Evolutionary conservation across 2,329 filamentous ascomycete genomes (phyloP), one percentile per base, ranked within the genome.

Genomic region (Talaromyces sp.): DNA sequence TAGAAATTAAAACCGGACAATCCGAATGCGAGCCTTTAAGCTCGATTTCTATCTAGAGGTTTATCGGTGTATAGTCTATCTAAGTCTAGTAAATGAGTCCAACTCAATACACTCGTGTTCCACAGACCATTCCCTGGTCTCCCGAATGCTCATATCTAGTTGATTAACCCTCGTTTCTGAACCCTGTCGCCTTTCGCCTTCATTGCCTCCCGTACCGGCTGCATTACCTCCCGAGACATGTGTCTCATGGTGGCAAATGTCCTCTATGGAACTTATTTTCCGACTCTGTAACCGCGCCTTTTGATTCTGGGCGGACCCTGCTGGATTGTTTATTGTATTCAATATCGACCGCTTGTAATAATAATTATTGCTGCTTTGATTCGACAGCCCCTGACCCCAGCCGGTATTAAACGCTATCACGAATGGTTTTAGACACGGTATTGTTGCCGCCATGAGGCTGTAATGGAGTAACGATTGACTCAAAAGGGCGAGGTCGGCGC

Each of bases 351-450:
- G 31, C n/a, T 36, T 62, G 40, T 42, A 53, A 56, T 33, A 62
- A 50, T 16, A 59, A 9, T 60, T 47, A 65, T 18, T 55, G 57
- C 9, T 60, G 16, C 47, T 31, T 12, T 52, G 36, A 6, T 30
- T 53, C 36, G 34, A 34, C 28, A 57, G 36, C 1, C 66, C 67
- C 50, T 67, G 67, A 8, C 66, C 67, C 67, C 67, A 78, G n/a
- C 76, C 72, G 16, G 75, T 76, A 62, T 75, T 76, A 68, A 78
- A 78, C 55, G 70, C 71, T 31, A 75, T 70, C 14, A 78, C 75
- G 61, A 78, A 79, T 5, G 74, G 72, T 61, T 77, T 78, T 33
- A 78, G 68, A 28, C 77, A 78, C 4, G 76, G 76, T 14, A 79
- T 68, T 0, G 77, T 80, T 44, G 75, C 74, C 0, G 75, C 69